These are phyloP conservation scores for Hymenoscyphus scutula DNA, from an alignment of 2,329 filamentous ascomycete species.

Conservation along the genomic window DNA sequence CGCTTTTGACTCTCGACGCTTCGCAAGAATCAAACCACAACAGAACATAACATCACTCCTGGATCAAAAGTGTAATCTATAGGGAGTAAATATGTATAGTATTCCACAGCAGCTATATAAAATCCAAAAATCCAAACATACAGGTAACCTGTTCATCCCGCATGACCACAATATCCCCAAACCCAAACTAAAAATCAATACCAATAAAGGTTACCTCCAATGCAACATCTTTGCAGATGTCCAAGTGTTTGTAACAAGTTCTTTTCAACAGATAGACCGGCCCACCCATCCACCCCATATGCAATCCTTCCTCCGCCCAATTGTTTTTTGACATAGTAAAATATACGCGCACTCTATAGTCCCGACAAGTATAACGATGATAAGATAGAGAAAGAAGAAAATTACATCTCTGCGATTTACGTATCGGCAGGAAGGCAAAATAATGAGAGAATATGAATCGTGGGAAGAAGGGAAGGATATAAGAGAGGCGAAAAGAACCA, in stretches of 20 bases:
- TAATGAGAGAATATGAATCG: background rate
- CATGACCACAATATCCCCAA: background rate
- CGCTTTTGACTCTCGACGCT: too few relatives aligned
- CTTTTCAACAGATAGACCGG: constrained; percentile 2
- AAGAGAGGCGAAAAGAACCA: constrained; percentile 7
- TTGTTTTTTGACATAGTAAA: background rate
- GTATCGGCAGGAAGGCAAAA: background rate
- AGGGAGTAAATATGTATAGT: background rate
- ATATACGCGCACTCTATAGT: background rate
- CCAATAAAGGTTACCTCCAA: constrained; percentile 3
- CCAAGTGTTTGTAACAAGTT: constrained; percentile 3
- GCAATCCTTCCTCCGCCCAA: too few relatives aligned
- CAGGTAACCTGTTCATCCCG: background rate
- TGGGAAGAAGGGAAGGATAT: background rate
- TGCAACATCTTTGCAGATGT: constrained; percentile 10
- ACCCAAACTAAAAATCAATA: background rate
- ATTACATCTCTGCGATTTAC: background rate
- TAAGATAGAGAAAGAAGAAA: constrained; percentile 4
- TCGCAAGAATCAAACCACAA: too few relatives aligned
- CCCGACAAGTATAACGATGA: constrained; percentile 1
- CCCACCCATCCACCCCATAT: background rate
- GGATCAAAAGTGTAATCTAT: background rate
- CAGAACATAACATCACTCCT: background rate
- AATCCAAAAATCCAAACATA: background rate
- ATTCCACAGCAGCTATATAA: background rate